Conservation (phyloP, 192 early-diverging fungal species). For the Umbelopsis isabellina region DNA sequence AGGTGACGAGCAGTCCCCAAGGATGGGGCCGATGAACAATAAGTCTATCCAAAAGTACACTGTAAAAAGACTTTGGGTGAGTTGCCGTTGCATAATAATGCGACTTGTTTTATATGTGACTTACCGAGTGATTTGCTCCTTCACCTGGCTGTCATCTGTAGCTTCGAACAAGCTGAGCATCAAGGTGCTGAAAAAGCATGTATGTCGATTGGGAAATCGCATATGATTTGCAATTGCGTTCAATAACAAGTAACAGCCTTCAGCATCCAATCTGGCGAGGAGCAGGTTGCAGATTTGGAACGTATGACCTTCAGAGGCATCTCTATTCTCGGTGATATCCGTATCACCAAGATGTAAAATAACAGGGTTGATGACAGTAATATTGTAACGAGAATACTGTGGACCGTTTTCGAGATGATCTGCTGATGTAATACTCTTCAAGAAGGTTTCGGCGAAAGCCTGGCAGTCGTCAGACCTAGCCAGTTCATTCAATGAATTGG, state of each 20-base stretch:
- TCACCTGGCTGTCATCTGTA: slow-evolving; percentile 71
- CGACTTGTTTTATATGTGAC: not conserved
- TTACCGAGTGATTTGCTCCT: slow-evolving; percentile 92
- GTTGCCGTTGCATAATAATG: not conserved
- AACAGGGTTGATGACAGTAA: slow-evolving; percentile 4
- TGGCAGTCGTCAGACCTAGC: slow-evolving; percentile 54
- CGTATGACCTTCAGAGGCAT: not conserved
- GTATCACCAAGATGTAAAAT: not conserved
- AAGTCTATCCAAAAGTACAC: slow-evolving; percentile 93
- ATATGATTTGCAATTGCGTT: slow-evolving; percentile 95
- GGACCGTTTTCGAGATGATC: slow-evolving; percentile 41
- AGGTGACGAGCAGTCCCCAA: slow-evolving; percentile 95
- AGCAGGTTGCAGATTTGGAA: not conserved
- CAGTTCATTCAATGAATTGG: slow-evolving; percentile 71
- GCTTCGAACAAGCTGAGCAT: slow-evolving; percentile 86
- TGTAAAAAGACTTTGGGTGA: slow-evolving; percentile 26
- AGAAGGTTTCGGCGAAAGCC: slow-evolving; percentile 59
- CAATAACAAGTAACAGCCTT: slow-evolving; percentile 86
- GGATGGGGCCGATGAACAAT: slow-evolving; percentile 98
- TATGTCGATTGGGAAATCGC: slow-evolving; percentile 96
- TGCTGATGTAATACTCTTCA: slow-evolving; percentile 49
- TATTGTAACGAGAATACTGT: slow-evolving; percentile 49
- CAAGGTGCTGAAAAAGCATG: slow-evolving; percentile 88
- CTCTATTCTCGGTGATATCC: slow-evolving; percentile 3
- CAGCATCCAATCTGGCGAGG: slow-evolving; percentile 66